A percentile compares a stretch with the other conserved stretches of the same genome.
Evolutionary conservation across 1,284 basidiomycete genomes (phyloP).

Genomic region (Hymenochaete sp.): DNA sequence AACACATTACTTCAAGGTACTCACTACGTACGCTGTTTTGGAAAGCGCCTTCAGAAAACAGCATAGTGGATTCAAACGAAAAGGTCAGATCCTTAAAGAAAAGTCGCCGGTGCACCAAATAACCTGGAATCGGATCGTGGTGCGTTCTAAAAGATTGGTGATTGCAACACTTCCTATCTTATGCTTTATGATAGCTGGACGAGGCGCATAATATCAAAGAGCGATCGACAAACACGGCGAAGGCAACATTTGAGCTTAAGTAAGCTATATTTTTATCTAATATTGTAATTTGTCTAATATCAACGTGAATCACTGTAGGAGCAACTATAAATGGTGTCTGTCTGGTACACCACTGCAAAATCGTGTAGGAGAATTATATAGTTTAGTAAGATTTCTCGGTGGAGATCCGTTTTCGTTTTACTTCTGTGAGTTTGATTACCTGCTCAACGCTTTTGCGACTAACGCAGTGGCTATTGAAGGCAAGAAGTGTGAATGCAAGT

Average conservation of each 20-base stretch:
- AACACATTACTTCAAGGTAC: constrained; percentile 33
- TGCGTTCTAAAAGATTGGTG: constrained; percentile 24
- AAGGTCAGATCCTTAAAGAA: constrained; percentile 82
- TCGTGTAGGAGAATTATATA: constrained; percentile 96
- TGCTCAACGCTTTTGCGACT: background rate
- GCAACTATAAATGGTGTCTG: constrained; percentile 87
- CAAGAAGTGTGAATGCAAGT: constrained; percentile 80
- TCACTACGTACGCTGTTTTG: constrained; percentile 79
- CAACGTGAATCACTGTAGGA: constrained; percentile 21
- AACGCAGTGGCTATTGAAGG: constrained; percentile 37
- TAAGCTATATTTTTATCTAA: background rate
- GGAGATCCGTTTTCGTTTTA: constrained; percentile 89
- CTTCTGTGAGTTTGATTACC: constrained; percentile 60
- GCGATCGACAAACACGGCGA: constrained; percentile 90
- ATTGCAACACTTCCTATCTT: constrained; percentile 1
- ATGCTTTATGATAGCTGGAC: constrained; percentile 68
- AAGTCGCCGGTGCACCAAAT: constrained; percentile 80
- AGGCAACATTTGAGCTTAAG: constrained; percentile 85
- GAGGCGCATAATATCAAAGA: constrained; percentile 99
- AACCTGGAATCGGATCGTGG: constrained; percentile 78
- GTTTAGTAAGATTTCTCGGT: constrained; percentile 86
- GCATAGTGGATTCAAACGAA: constrained; percentile 84
- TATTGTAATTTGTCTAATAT: background rate
- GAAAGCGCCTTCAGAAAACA: constrained; percentile 94
- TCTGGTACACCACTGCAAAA: constrained; percentile 98